Conservation (phyloP, 306 rosid genomes). For the Castanea crenata region DNA sequence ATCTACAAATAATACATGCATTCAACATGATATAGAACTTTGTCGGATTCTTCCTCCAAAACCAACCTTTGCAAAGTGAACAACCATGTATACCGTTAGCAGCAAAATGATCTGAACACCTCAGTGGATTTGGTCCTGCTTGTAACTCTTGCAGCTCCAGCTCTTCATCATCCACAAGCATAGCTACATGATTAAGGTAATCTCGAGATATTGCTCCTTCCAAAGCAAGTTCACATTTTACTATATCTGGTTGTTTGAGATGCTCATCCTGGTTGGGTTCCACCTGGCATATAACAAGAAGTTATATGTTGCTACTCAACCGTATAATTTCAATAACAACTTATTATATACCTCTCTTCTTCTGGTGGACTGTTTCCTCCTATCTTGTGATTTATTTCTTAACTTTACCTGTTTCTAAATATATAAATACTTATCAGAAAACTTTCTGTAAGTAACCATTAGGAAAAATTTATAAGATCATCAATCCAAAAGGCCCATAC, state of each 20-base stretch:
- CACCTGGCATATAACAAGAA: slow-evolving; percentile 50
- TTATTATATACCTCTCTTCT: slow-evolving; percentile 51
- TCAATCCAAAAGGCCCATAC: slow-evolving; percentile 14
- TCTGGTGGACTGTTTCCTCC: slow-evolving; percentile 47
- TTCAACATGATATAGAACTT: slow-evolving; percentile 10
- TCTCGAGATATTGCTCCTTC: slow-evolving; percentile 47
- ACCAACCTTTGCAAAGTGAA: slow-evolving; percentile 81
- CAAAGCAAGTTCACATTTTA: slow-evolving; percentile 68
- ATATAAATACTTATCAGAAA: slow-evolving; percentile 25
- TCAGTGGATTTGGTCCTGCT: slow-evolving; percentile 42
- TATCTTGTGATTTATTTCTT: slow-evolving; percentile 49
- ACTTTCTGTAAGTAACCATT: slow-evolving; percentile 11
- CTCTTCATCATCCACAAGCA: slow-evolving; percentile 87
- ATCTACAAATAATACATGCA: slow-evolving; percentile 13
- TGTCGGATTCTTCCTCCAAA: slow-evolving; percentile 13
- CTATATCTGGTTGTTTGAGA: slow-evolving; percentile 35
- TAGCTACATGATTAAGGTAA: slow-evolving; percentile 40
- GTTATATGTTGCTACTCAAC: slow-evolving; percentile 18
- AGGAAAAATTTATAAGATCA: slow-evolving; percentile 19
- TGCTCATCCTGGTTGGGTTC: slow-evolving; percentile 33
- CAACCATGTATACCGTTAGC: slow-evolving; percentile 50
- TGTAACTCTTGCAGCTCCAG: slow-evolving; percentile 72
- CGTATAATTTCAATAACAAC: slow-evolving; percentile 10
- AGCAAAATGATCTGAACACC: slow-evolving; percentile 62
- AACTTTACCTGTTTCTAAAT: slow-evolving; percentile 56